phyloP scores from a whole-genome alignment of 2,329 filamentous ascomycete species.

The Dichotomopilus funicola region DNA sequence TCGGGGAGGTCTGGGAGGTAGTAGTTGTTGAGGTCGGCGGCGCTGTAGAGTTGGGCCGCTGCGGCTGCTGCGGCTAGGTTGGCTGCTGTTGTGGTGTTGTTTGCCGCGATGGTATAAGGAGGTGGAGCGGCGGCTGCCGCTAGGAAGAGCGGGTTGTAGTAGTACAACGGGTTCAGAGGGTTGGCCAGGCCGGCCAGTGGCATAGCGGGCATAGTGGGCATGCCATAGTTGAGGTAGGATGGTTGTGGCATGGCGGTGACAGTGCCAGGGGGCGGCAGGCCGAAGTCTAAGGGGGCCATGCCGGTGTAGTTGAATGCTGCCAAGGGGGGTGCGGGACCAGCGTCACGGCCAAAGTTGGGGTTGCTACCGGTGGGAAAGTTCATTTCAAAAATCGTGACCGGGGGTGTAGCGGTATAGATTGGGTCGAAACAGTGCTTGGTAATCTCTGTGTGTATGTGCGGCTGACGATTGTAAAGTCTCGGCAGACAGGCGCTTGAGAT shows the following conservation, averaged over 20 bases:
- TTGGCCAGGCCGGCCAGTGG: not conserved
- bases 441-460: too few relatives aligned
- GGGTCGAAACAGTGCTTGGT: not conserved
- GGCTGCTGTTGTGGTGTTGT: not conserved
- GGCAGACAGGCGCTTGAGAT: too few relatives aligned
- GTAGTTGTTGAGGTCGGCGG: conserved; percentile 5
- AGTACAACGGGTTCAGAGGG: not conserved
- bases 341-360: conserved; percentile 10
- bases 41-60: not conserved
- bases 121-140: not conserved
- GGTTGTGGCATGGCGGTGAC: conserved; percentile 1
- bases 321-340: conserved; percentile 8
- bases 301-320: not conserved
- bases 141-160: not conserved
- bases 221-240: not conserved
- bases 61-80: not conserved
- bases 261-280: conserved; percentile 14
- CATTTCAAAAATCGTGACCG: not conserved
- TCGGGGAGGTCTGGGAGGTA: conserved; percentile 24
- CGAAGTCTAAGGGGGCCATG: conserved; percentile 7
- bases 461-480: too few relatives aligned
- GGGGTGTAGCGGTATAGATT: not conserved
- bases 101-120: not conserved
- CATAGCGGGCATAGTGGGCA: not conserved
- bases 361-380: conserved; percentile 9